Conservation (phyloP, 1,139 yeast species). For the Geotrichum citri-aurantii region DNA sequence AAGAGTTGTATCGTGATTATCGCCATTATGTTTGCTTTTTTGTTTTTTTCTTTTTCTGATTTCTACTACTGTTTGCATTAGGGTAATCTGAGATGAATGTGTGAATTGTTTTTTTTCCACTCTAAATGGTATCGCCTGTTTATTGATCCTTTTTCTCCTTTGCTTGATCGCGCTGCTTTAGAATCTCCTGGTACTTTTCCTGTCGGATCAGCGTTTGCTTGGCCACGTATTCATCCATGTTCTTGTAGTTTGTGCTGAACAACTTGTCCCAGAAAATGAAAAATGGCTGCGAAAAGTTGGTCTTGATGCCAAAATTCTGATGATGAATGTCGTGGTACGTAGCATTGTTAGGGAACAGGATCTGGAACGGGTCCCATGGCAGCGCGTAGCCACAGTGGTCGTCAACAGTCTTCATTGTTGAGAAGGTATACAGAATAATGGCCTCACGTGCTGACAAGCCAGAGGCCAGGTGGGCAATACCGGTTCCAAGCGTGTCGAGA, state of each 20-base stretch:
- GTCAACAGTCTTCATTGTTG: slow-evolving; percentile 93
- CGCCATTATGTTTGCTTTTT: not conserved
- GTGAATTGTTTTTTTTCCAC: no score
- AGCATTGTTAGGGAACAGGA: slow-evolving; percentile 87
- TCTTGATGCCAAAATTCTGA: slow-evolving; percentile 91
- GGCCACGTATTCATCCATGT: slow-evolving; percentile 33
- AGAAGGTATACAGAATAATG: slow-evolving; percentile 67
- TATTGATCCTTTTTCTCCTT: slow-evolving; percentile 2
- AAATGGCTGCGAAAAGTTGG: slow-evolving; percentile 94
- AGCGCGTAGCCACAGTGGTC: slow-evolving; percentile 95
- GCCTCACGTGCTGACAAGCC: slow-evolving; percentile 72
- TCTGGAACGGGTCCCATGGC: slow-evolving; percentile 86
- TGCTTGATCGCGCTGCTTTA: not conserved
- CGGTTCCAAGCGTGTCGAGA: slow-evolving; percentile 89
- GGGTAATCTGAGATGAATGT: not conserved
- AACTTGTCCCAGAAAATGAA: slow-evolving; percentile 86
- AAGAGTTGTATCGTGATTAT: not conserved
- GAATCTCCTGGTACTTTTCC: slow-evolving; percentile 20
- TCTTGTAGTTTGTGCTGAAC: slow-evolving; percentile 66
- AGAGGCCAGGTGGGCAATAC: slow-evolving; percentile 62
- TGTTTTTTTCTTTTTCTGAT: not conserved
- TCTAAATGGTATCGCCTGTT: not conserved
- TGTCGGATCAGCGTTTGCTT: slow-evolving; percentile 33
- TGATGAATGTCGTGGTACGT: slow-evolving; percentile 96
- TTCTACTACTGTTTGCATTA: not conserved